These are phyloP conservation scores for Jaltomata sinuosa DNA, from an alignment of 257 asterid genomes.

Conservation along the genomic window DNA sequence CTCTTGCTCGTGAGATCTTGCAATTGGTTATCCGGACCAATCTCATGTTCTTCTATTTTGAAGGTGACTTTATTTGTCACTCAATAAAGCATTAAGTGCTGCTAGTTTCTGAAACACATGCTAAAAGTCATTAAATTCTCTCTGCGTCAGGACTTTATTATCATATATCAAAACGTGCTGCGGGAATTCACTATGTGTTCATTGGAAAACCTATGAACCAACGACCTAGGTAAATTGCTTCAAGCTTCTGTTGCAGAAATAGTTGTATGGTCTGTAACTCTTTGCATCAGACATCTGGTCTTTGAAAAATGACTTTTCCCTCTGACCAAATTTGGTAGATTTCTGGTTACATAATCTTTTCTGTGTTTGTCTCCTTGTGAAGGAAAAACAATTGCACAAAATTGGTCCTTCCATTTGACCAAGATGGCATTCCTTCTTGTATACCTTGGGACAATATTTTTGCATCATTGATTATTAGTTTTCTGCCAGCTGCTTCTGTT, in stretches of 20 bases:
- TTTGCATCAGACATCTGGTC: not conserved
- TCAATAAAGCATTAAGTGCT: not conserved
- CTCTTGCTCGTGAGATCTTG: constrained; percentile 67
- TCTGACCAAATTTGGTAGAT: not conserved
- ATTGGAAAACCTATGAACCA: constrained; percentile 87
- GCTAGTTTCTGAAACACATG: not conserved
- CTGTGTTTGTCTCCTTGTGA: not conserved
- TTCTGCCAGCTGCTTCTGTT: not conserved
- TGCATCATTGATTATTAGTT: not conserved
- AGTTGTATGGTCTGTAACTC: not conserved
- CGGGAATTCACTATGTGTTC: constrained; percentile 86
- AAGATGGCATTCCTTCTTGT: not conserved
- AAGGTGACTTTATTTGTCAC: constrained; percentile 44
- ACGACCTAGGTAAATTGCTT: constrained; percentile 64
- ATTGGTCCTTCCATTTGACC: not conserved
- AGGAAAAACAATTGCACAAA: not conserved
- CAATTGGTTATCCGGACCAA: constrained; percentile 79
- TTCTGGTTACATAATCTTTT: not conserved
- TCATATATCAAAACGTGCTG: constrained; percentile 85
- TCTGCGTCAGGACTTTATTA: constrained; percentile 66
- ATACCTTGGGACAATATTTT: not conserved
- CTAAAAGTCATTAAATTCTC: constrained; percentile 1
- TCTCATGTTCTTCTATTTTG: constrained; percentile 97
- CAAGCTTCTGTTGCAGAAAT: not conserved
- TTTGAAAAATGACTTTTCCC: not conserved